Evolutionary conservation across 352 stramenopile genomes (phyloP), one percentile per base, ranked within the genome.

Genomic region (Pythium rhizo-oryzae): DNA sequence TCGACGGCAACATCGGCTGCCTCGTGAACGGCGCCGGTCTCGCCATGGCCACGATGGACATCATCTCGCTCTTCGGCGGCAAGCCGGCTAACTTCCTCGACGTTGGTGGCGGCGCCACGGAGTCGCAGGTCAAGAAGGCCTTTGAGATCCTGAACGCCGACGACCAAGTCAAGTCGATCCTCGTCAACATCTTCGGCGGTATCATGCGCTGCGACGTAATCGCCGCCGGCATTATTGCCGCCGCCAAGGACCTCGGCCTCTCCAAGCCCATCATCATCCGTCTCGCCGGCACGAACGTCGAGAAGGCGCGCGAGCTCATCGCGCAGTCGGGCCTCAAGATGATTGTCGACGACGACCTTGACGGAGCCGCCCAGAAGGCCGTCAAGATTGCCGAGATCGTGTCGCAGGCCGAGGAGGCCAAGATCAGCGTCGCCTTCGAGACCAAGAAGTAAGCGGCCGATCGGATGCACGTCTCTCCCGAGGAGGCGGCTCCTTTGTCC

Each of bases 141-240:
- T 94, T 94, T 44, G 86, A 94, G 82, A 91, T 94, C 58, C 70
- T 94, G 41, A 89, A 95, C 70, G 63, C 79, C 44, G 98, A 99
- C 81, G 71, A 89, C 41, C 93, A 98, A 57, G 97, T 99, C 75
- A 96, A 99, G 81, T 97, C 94, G 49, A 99, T 99, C 70, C 82
- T 99, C 19, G 97, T 99, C 53, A 99, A 99, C 83, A 99, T 99
- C 68, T 99, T 99, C 76, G 98, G 98, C 57, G 98, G 98, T 54
- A 99, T 99, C 83, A 99, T 99, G 97, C 87, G 96, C 63, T 99
- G 97, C 76, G 97, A 99, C 78, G 91, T 99, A 24, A 99, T 99
- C 69, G 93, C 93, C 15, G 87, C 88, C 19, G 98, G 98, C 59
- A 98, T 99, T 62, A 96, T 99, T 60, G 96, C 96, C 59, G 97